Evolutionary conservation across 345 rosid genomes (phyloP), one percentile per base, ranked within the genome.

Genomic region (Passiflora organensis): DNA sequence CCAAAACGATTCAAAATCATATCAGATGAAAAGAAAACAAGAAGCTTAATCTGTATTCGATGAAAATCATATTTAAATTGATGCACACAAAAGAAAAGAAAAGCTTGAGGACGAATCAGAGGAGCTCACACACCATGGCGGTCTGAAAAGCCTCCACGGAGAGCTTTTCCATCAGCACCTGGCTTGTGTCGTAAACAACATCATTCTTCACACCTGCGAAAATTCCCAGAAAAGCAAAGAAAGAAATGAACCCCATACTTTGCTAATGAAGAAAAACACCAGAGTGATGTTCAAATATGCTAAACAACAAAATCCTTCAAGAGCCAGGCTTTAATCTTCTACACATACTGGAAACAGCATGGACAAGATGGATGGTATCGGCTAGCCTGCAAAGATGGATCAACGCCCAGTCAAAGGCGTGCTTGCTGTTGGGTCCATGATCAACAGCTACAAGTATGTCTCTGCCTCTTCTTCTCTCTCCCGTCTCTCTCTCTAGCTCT

Each of bases 361-460:
- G 95, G 25, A 87, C 80, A 51, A 90, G 91, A 58, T 87, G 94
- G 42, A 90, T 51, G 53, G 95, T 90, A 72, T 90, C 95, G 16
- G 97, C 88, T 36, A 81, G 78, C 34, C 94, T 75, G 70, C 91
- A 83, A 69, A 89, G 67, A 62, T 89, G 97, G 51, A 79, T 68
- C 48, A 90, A 75, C 4, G 86, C 84, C 90, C 90, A 84, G 59
- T 81, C 81, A 45, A 84, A 75, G 28, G 90, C 90, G 50, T 75
- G 80, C 63, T 73, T 79, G 77, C 86, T 80, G 6, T 83, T 81
- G 51, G 84, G 86, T 2, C 86, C 90, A 53, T 77, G 86, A 61
- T 81, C 86, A n/a, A 81, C 36, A 13, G 86, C 90, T 12, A 81
- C 51, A 13, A 84, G 1, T 14, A 84, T 73, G 51, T 73, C 78